Base-by-base conservation (phyloP, 2,329 filamentous ascomycete genomes). In the Exophiala phaeomuriformis region DNA sequence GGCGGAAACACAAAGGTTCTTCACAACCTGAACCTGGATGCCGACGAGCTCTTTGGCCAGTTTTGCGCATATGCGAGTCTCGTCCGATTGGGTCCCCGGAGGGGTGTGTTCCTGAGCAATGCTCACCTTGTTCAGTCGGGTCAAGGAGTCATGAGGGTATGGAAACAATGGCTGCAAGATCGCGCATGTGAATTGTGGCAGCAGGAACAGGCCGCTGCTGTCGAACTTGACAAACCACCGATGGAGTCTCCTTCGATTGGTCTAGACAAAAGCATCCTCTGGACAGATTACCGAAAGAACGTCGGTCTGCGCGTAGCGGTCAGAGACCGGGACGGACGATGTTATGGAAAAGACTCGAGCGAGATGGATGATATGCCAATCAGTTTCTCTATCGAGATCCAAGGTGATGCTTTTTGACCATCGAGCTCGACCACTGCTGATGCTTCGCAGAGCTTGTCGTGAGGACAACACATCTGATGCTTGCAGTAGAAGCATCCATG, bases 31-130 rank as follows among this genome's bases (percentile, higher is more conserved):
- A 74, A 75, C 43, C 72, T 93, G 1, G 87, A 90, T 59, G 77
- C 78, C 1, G 77, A 81, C 57, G 86, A 90, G 68, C 71, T 82
- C 12, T 90, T 91, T 65, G 82, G 84, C 1, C 87, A 93, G 68
- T 75, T 93, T 7, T 85, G 84, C 65, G 78, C 81, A 3, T 74
- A 81, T 28, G 80, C 80, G 5, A 87, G 83, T 63, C 69, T 94
- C 36, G 83, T 88, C 56, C 84, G 84, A 65, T 72, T 82, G 31
- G 80, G 82, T 1, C 77, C 81, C 1, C 75, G 75, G 30, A 76
- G 74, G 27, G 83, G 81, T 3, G 66, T 86, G 0, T 84, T 88
- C 59, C 71, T 80, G 49, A 83, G 77, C 63, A 81, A 82, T 56
- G 77, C 84, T 48, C 82, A 81, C 40, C 72, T 91, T 37, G 78